A percentile compares a stretch with the other conserved stretches of the same genome.
phyloP scores from a whole-genome alignment of 805 yeast species.

The Helenozyma baotianmanensis region DNA sequence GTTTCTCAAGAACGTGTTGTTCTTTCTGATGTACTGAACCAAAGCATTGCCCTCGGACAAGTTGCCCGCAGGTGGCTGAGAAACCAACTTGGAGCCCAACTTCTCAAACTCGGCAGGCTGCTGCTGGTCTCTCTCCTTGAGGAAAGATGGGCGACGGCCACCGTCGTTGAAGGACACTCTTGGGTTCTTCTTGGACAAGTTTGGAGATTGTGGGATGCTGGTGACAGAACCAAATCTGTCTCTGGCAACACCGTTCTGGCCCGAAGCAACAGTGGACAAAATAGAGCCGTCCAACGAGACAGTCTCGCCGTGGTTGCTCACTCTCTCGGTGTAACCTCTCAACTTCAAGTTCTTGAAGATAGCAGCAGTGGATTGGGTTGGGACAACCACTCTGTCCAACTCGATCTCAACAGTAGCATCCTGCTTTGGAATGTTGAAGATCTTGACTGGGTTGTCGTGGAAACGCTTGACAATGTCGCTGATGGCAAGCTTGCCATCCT shows the following conservation, averaged over 20 bases:
- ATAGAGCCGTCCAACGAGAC: slow-evolving; percentile 81
- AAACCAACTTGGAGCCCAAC: slow-evolving; percentile 64
- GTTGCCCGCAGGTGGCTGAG: slow-evolving; percentile 68
- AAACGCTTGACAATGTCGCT: slow-evolving; percentile 68
- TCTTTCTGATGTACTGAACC: slow-evolving; percentile 66
- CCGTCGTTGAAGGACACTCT: slow-evolving; percentile 32
- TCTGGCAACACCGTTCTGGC: slow-evolving; percentile 47
- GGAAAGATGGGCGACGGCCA: slow-evolving; percentile 32
- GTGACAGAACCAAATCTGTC: slow-evolving; percentile 37
- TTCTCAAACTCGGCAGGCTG: slow-evolving; percentile 44
- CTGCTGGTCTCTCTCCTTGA: slow-evolving; percentile 26
- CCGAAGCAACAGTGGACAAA: slow-evolving; percentile 50
- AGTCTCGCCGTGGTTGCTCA: slow-evolving; percentile 70
- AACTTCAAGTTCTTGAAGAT: slow-evolving; percentile 47
- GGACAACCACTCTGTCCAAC: slow-evolving; percentile 55
- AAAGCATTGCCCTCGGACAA: slow-evolving; percentile 77
- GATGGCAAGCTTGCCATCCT: slow-evolving; percentile 64
- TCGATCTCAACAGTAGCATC: slow-evolving; percentile 79
- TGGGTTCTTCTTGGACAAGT: slow-evolving; percentile 25
- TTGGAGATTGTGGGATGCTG: slow-evolving; percentile 44
- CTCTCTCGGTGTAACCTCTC: slow-evolving; percentile 86
- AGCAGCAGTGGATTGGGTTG: slow-evolving; percentile 23
- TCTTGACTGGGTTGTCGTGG: slow-evolving; percentile 75
- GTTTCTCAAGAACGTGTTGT: slow-evolving; percentile 87
- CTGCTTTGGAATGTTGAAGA: slow-evolving; percentile 80